Percentiles rank a stretch among this genome's conserved stretches.
Evolutionary conservation across 179 eudicot species (phyloP).

Genomic region (Silene coronaria): DNA sequence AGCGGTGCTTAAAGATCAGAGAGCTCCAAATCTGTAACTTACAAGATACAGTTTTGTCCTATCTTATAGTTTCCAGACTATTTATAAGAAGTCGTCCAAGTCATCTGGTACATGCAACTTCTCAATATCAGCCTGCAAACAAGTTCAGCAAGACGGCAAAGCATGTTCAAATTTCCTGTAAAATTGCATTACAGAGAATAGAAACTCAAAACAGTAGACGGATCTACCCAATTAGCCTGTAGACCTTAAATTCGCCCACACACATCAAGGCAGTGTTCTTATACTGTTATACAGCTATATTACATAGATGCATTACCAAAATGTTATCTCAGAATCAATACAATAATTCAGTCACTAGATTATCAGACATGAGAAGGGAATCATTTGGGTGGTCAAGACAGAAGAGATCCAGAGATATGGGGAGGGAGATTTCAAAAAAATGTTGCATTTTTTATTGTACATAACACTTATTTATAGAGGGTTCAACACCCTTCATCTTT

Average conservation of each 20-base stretch:
- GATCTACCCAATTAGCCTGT: neutral
- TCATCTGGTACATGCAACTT: conserved; percentile 98
- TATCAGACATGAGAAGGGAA: neutral
- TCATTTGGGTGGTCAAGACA: neutral
- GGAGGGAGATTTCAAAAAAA: neutral
- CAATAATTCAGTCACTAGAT: neutral
- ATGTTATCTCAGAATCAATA: neutral
- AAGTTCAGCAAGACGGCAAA: neutral
- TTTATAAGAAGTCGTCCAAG: conserved; percentile 55
- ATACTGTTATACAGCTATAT: too few species aligned
- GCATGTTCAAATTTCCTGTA: neutral
- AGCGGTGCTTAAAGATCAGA: neutral
- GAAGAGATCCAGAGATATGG: neutral
- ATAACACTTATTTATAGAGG: too few species aligned
- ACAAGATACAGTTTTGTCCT: conserved; percentile 4
- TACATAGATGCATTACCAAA: neutral
- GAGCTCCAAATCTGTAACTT: conserved; percentile 7
- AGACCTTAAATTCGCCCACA: too few species aligned
- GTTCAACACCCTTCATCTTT: neutral
- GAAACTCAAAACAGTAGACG: neutral
- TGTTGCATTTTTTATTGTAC: neutral
- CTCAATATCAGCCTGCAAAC: conserved; percentile 83
- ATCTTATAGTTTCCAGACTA: neutral
- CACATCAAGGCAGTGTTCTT: too few species aligned
- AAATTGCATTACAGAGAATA: neutral